Conservation (phyloP, 1,139 yeast species). For the Candida labiduridarum region DNA sequence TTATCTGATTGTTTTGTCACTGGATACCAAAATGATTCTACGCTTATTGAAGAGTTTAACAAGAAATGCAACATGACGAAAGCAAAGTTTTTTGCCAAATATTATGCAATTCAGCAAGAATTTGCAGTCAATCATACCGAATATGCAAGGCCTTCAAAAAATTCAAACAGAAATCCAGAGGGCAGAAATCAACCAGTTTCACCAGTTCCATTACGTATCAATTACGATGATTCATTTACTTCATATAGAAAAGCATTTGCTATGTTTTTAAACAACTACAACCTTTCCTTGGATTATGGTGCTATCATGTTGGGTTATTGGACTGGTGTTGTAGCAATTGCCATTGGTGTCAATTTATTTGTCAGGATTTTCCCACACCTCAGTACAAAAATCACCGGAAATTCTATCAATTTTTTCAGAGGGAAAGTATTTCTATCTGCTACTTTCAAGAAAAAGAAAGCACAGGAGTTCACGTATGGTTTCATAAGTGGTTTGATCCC, state of each 20-base stretch:
- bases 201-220: constrained; percentile 9
- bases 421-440: constrained; percentile 36
- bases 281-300: constrained; percentile 49
- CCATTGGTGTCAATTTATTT: constrained; percentile 38
- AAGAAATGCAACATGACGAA: constrained; percentile 15
- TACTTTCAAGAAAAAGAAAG: constrained; percentile 24
- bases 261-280: constrained; percentile 14
- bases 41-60: constrained; percentile 17
- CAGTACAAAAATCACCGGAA: constrained; percentile 5
- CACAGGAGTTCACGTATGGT: constrained; percentile 22
- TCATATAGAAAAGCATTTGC: constrained; percentile 12
- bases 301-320: constrained; percentile 51
- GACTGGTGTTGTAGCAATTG: constrained; percentile 45
- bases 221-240: constrained; percentile 7
- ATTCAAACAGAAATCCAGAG: not conserved
- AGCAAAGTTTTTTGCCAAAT: constrained; percentile 11
- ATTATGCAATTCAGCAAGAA: constrained; percentile 7
- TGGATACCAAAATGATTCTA: constrained; percentile 21
- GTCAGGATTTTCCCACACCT: constrained; percentile 29
- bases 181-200: too few relatives aligned
- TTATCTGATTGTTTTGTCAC: constrained; percentile 20
- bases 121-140: constrained; percentile 7
- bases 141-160: not conserved
- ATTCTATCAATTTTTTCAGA: constrained; percentile 21
- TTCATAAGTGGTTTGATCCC: constrained; percentile 25